Percentiles rank a stretch among this genome's conserved stretches.
phyloP scores from a whole-genome alignment of 2,329 filamentous ascomycete genomes.

The Sarocladium kiliense region DNA sequence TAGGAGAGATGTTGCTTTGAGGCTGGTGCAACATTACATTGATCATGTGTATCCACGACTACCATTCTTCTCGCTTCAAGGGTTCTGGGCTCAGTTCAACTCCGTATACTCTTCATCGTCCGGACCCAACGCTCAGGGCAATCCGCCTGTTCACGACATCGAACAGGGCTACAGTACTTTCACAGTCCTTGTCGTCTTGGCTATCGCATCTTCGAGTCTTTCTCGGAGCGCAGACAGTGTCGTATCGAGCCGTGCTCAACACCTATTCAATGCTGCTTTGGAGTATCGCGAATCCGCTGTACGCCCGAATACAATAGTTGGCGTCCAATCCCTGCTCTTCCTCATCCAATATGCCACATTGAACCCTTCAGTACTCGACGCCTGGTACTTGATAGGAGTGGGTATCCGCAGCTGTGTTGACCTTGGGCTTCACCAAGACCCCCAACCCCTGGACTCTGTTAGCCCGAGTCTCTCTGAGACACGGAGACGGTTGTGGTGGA shows the following conservation, averaged over 20 bases:
- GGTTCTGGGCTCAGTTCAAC: constrained; percentile 20
- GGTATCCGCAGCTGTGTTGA: constrained; percentile 20
- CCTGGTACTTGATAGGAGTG: constrained; percentile 19
- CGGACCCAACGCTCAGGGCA: constrained; percentile 4
- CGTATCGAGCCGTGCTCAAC: constrained; percentile 17
- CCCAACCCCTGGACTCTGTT: constrained; percentile 14
- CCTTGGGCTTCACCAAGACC: constrained; percentile 19
- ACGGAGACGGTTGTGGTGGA: constrained; percentile 19
- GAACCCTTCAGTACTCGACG: constrained; percentile 18
- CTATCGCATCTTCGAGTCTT: constrained; percentile 19
- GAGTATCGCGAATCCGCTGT: constrained; percentile 19
- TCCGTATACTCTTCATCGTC: constrained; percentile 14
- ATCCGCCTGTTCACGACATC: not conserved
- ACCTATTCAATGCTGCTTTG: constrained; percentile 17
- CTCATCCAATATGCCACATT: constrained; percentile 20
- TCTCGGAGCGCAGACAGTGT: constrained; percentile 19
- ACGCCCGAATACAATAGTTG: constrained; percentile 18
- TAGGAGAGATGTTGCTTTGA: constrained; percentile 14
- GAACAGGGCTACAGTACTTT: constrained; percentile 16
- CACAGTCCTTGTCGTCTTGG: constrained; percentile 18
- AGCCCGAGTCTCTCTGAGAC: constrained; percentile 17
- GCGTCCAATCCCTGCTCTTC: constrained; percentile 19
- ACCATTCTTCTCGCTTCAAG: constrained; percentile 20
- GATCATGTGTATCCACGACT: constrained; percentile 18
- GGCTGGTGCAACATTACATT: constrained; percentile 19